Evolutionary conservation across 768 basidiomycete genomes (phyloP), one percentile per base, ranked within the genome.

Genomic region (Mycena rebaudengoi): DNA sequence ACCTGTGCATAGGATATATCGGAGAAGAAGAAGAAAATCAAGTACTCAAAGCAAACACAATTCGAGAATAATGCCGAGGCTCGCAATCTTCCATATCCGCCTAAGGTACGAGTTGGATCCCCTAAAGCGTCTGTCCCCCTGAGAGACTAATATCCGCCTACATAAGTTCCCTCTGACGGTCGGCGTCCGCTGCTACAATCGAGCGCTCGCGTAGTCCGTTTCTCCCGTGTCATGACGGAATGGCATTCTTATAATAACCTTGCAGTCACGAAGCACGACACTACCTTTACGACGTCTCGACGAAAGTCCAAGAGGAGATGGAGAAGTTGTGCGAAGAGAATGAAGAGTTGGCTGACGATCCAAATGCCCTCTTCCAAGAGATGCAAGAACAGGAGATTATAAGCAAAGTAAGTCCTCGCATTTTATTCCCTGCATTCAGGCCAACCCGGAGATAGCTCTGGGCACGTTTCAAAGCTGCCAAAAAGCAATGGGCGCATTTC

Each of bases 351-450:
- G 62, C 39, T 4, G 28, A 67, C 10, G 58, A 67, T 37, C 62
- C 62, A 14, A 58, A 60, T 37, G 58, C 52, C 8, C 52, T 63
- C 8, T 39, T 67, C 13, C 21, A 67, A 39, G 62, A 45, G 1
- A 54, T 67, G 52, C 63, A 67, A n/a, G 62, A 67, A 16, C 57
- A 64, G 18, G 37, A 53, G 28, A 64, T 45, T 21, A 53, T 64
- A 7, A 44, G 35, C 28, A 51, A 51, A n/a, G 62, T 67, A 18
- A 30, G 61, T 30, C 37, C 26, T 8, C 20, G 20, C 13, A 37
- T 20, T 20, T 10, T 28, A 7, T 5, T 25, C 16, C 44, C 12
- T 53, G 18, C 18, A 3, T 14, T 39, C 44, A 28, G 20, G 26
- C 20, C 37, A 30, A 28, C 25, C 11, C 40, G 18, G 8, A 16